Conservation (phyloP, 768 basidiomycete species). For the Chiua virens region DNA sequence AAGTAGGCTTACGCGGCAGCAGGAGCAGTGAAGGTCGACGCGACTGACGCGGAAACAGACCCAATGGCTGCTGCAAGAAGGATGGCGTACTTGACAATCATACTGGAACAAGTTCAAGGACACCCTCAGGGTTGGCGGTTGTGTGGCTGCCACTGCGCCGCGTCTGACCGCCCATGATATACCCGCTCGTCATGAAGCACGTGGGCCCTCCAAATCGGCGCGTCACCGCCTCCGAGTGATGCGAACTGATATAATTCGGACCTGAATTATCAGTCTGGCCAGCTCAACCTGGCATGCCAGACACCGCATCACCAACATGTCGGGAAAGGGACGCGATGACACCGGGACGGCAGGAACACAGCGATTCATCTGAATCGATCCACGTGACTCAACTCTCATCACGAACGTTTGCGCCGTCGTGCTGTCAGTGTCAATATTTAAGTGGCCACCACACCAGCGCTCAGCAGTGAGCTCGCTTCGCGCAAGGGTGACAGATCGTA, state of each 20-base stretch:
- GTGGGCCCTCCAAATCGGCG: slow-evolving; percentile 2
- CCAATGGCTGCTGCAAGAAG: slow-evolving; percentile 15
- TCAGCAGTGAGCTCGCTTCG: too few relatives aligned
- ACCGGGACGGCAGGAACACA: too few relatives aligned
- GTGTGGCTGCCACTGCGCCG: neutral
- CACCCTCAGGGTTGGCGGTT: too few relatives aligned
- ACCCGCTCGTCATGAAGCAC: slow-evolving; percentile 2
- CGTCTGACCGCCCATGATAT: slow-evolving; percentile 7
- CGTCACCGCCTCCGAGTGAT: neutral
- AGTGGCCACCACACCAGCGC: too few relatives aligned
- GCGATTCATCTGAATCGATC: too few relatives aligned
- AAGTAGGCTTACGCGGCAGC: slow-evolving; percentile 25
- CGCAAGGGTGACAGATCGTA: too few relatives aligned
- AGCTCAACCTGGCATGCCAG: neutral
- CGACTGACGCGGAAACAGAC: slow-evolving; percentile 22
- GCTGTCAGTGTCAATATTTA: too few relatives aligned
- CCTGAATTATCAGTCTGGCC: neutral
- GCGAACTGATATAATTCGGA: neutral
- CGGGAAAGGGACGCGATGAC: neutral
- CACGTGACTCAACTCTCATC: neutral
- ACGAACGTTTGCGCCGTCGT: neutral
- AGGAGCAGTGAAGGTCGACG: slow-evolving; percentile 29
- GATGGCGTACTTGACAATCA: slow-evolving; percentile 12
- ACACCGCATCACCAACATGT: neutral
- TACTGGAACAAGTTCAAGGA: slow-evolving; percentile 2